Percentiles rank a stretch among this genome's conserved stretches.
phyloP scores from a whole-genome alignment of 2,329 filamentous ascomycete genomes.

The Epichloe baconii region DNA sequence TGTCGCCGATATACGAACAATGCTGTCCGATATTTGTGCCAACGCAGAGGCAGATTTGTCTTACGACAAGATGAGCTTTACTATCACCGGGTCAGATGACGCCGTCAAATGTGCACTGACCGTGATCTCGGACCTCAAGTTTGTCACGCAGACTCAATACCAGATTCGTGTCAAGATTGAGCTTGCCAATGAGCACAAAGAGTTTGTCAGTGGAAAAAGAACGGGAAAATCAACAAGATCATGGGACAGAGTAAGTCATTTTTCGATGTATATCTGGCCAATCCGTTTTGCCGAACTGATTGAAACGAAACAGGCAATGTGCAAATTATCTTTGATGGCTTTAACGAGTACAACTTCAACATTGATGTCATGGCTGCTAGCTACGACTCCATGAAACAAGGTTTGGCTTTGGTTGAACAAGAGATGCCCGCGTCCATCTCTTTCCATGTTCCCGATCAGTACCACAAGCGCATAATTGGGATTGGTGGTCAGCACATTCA shows the following conservation, averaged over 20 bases:
- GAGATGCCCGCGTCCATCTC: conserved; percentile 99
- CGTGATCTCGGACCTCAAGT: conserved; percentile 83
- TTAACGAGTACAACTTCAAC: conserved; percentile 99
- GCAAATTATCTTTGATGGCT: conserved; percentile 97
- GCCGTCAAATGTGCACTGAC: conserved; percentile 90
- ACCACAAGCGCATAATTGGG: conserved; percentile 98
- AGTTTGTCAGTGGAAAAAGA: conserved; percentile 98
- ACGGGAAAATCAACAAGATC: conserved; percentile 99
- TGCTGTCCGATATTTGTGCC: conserved; percentile 90
- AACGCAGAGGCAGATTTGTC: conserved; percentile 91
- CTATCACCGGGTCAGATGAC: conserved; percentile 90
- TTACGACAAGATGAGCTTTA: conserved; percentile 89
- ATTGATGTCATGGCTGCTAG: conserved; percentile 90
- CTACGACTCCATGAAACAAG: conserved; percentile 90
- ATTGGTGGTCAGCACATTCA: conserved; percentile 98
- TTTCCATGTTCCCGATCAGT: conserved; percentile 97
- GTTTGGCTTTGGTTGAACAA: conserved; percentile 84
- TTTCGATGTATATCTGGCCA: too few relatives aligned
- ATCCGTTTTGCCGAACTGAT: neutral
- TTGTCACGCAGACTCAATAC: conserved; percentile 75
- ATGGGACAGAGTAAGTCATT: conserved; percentile 73
- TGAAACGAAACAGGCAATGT: conserved; percentile 54
- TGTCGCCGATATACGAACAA: conserved; percentile 68
- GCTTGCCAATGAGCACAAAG: conserved; percentile 97
- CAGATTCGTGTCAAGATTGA: conserved; percentile 97